Evolutionary conservation across 139 green algal genomes (phyloP).

Genomic region (Chlamydomonas schloesseri): DNA sequence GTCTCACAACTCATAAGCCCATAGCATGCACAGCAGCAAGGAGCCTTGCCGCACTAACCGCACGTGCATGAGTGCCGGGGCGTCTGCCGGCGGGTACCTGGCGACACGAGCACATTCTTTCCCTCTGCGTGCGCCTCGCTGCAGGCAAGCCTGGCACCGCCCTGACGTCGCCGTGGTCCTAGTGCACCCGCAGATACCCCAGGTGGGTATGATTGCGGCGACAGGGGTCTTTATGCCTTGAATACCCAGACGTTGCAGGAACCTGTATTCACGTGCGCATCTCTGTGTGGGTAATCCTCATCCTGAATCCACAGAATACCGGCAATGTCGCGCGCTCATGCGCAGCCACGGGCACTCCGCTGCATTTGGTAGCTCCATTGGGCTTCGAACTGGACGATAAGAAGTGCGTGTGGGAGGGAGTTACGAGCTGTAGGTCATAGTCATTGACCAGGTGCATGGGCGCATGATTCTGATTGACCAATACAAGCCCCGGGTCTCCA

Average conservation of each 20-base stretch:
- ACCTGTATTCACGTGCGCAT: background rate
- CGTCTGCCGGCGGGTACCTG: too few relatives aligned
- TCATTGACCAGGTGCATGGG: too few relatives aligned
- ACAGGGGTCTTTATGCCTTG: background rate
- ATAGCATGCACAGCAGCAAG: too few relatives aligned
- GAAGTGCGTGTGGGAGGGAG: slow-evolving; percentile 54
- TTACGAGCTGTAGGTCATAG: too few relatives aligned
- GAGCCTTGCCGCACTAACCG: too few relatives aligned
- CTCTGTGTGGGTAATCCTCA: slow-evolving; percentile 37
- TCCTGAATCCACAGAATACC: slow-evolving; percentile 81
- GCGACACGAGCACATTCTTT: too few relatives aligned
- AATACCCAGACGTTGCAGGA: too few relatives aligned
- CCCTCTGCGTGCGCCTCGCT: too few relatives aligned
- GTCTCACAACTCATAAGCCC: too few relatives aligned
- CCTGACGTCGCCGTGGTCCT: slow-evolving; percentile 81
- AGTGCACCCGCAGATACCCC: slow-evolving; percentile 82
- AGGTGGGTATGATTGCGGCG: slow-evolving; percentile 30
- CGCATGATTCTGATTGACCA: too few relatives aligned
- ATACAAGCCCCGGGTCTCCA: too few relatives aligned
- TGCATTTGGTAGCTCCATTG: slow-evolving; percentile 89
- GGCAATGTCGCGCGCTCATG: slow-evolving; percentile 84
- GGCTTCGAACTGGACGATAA: slow-evolving; percentile 84
- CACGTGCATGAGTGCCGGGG: too few relatives aligned
- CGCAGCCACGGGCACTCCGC: slow-evolving; percentile 72
- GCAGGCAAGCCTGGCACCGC: slow-evolving; percentile 60